Evolutionary conservation across 768 basidiomycete species (phyloP).

Genomic region (Russula foetens): DNA sequence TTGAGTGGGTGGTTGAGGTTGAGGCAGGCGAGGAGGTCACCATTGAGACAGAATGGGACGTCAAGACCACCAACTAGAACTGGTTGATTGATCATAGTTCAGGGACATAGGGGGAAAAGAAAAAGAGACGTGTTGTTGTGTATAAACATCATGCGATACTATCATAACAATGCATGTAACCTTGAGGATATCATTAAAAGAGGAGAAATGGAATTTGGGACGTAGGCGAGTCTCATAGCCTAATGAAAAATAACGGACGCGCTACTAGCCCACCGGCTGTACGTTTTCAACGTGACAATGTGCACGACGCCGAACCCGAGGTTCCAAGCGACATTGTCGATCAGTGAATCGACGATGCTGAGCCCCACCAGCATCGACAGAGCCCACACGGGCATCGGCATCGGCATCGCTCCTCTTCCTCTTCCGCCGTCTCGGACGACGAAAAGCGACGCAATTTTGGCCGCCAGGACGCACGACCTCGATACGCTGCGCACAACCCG

Average conservation of each 20-base stretch:
- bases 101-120: no score
- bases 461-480: conserved; percentile 23
- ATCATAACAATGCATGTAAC: conserved; percentile 9
- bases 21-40: conserved; percentile 35
- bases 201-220: no score
- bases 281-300: conserved; percentile 21
- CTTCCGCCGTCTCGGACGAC: conserved; percentile 13
- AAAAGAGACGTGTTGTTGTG: neutral
- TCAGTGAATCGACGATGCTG: conserved; percentile 40
- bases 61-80: conserved; percentile 33
- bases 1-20: conserved; percentile 45
- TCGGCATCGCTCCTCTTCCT: no score
- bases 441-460: conserved; percentile 25
- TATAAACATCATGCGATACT: neutral
- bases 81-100: no score
- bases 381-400: conserved; percentile 23
- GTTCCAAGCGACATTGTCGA: conserved; percentile 33
- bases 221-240: no score
- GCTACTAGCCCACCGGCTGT: neutral
- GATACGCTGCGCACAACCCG: neutral
- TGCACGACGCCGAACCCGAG: conserved; percentile 35
- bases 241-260: neutral
- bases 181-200: neutral
- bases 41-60: conserved; percentile 47
- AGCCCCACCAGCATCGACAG: conserved; percentile 27